Conservation (phyloP, 2,329 filamentous ascomycete genomes). For the Aspergillus brasiliensis region DNA sequence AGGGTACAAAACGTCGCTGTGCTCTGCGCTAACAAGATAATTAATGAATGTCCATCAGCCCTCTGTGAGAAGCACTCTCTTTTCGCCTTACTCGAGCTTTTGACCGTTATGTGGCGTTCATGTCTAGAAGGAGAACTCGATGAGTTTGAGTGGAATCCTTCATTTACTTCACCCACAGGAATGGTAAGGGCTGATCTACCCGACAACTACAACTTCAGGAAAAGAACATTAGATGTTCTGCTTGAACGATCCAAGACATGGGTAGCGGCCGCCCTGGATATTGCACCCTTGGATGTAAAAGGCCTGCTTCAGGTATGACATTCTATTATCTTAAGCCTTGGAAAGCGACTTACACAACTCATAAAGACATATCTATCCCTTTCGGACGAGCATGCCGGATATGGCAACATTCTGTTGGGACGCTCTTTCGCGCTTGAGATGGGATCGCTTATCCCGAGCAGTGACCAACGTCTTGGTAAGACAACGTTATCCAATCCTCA, state of each 20-base stretch:
- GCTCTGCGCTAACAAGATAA: constrained; percentile 79
- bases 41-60: constrained; percentile 80
- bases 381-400: constrained; percentile 86
- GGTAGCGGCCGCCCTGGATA: constrained; percentile 77
- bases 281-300: constrained; percentile 91
- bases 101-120: constrained; percentile 93
- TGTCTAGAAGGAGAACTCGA: constrained; percentile 94
- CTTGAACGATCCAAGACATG: constrained; percentile 76
- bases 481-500: not conserved
- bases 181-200: constrained; percentile 87
- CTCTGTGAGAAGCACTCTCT: constrained; percentile 87
- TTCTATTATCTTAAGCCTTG: not conserved
- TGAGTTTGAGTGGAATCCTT: constrained; percentile 83
- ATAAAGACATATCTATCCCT: constrained; percentile 86
- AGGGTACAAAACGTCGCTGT: constrained; percentile 87
- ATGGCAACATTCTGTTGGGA: constrained; percentile 88
- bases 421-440: constrained; percentile 93
- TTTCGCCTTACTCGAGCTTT: constrained; percentile 86
- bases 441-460: constrained; percentile 80
- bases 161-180: constrained; percentile 74
- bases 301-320: constrained; percentile 69
- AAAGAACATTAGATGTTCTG: constrained; percentile 74
- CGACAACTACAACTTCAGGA: constrained; percentile 83
- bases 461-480: constrained; percentile 75
- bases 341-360: not conserved